Evolutionary conservation across 192 early-diverging fungal species (phyloP), one percentile per base, ranked within the genome.

Genomic region (Coemansia sp.): DNA sequence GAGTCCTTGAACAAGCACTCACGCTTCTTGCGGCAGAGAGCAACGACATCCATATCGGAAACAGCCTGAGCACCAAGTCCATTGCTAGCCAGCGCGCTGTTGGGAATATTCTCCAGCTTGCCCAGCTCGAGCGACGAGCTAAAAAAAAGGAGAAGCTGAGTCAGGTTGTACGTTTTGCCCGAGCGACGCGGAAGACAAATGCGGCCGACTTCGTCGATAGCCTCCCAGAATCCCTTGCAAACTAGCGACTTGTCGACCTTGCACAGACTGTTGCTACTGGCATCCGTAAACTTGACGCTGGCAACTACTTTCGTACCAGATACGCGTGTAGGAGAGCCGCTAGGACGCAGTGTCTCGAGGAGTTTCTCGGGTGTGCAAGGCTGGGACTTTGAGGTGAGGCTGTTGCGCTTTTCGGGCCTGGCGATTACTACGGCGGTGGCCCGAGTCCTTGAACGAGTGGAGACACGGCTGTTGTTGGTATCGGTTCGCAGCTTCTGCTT

Each of bases 81-180:
- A 29, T 29, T 0, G 29, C 29, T 29, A 29, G 29, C 29, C 29
- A 29, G 29, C 24, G 67, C 66, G 27, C 33, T 71, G 33, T 68
- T 75, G 3, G 80, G 38, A 6, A 82, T 68, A 0, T 43, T n/a
- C 1, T 66, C 47, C 3, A 82, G 29, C 5, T 75, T 65, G 2
- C 24, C 67, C 0, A 68, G 55, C 43, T 82, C 80, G 0, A 73
- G 75, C 8, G 57, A 59, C 36, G 54, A 57, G 67, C 80, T 82
- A 42, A 77, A 82, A 51, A 77, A 82, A 10, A 82, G 41, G 43
- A 77, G 51, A 22, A 82, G 64, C 44, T 77, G 75, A 0, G 75
- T 82, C 63, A 82, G 43, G 54, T 82, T 82, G 63, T 82, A 82
- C 0, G 80, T 82, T 55, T 82, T 82, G 7, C 80, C 75, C 3